Base-by-base conservation (phyloP, 129 eudicot species). In the Flaveria bidentis region DNA sequence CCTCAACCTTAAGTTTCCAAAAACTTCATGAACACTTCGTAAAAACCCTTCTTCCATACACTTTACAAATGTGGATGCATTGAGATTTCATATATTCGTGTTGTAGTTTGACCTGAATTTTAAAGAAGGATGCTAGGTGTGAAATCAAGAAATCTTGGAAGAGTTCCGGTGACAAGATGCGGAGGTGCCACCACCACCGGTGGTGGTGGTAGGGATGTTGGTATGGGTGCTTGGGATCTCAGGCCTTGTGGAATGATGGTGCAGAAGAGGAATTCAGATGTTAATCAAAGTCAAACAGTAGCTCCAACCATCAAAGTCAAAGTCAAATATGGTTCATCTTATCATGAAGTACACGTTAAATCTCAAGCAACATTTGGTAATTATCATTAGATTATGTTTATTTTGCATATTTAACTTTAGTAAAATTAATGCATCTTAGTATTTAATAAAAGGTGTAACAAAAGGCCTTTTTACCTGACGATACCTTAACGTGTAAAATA, bases 181-280 rank as follows among this genome's bases (percentile, higher is more conserved):
- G 68, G 71, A 26, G 47, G 60, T 26, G 57, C 46, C 64, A 33
- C 78, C 44, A 16, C 67, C 16, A 73, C 36, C 70, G 76, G 85
- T 17, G 80, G 71, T 57, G 39, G 41, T 36, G 41, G 41, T 36
- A 61, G 66, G 22, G 39, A 25, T 6, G 39, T 25, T 36, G 74
- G 73, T 30, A 82, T 68, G 41, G 86, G 75, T 16, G 89, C 81
- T 44, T 90, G 87, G 92, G 94, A 92, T 36, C 57, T 87, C 15
- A 84, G 98, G 85, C 98, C 96, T 12, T 85, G 98, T 26, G 98
- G 98, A 42, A 88, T 92, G 96, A 82, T 92, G 77, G 98, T 92
- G 16, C 98, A 92, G 77, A 88, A 88, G 87, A 86, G 98, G 75
- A 92, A 78, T 62, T 87, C 92, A 55, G 94, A 88, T 86, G 82